Evolutionary conservation across 768 basidiomycete genomes (phyloP), one percentile per base, ranked within the genome.

Genomic region (Lactarius deliciosus): DNA sequence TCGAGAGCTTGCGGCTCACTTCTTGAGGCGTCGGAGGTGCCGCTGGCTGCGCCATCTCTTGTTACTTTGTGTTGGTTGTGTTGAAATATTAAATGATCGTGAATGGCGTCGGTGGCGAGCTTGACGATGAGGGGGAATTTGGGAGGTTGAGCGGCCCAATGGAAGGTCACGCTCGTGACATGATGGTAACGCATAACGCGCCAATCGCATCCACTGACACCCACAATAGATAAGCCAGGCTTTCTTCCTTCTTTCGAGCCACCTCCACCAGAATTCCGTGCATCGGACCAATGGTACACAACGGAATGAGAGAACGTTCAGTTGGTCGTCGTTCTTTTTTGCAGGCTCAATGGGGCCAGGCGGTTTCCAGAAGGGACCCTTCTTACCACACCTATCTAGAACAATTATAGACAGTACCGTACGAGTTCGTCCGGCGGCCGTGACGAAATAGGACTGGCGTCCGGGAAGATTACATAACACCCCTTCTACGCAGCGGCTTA

Each of bases 1-100:
- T 83, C 3, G 91, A 93, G 7, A 96, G 85, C 74, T 94, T 95
- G 70, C 92, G 82, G 65, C 91, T 84, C 20, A 96, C 86, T 79
- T 96, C 94, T 75, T 93, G 92, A 18, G 89, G 87, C 15, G 93
- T 88, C 9, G 92, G 94, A 5, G 92, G 90, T 16, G 89, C 77
- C 20, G 73, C 78, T n/a, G 79, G 68, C 55, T 69, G 62, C 57
- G 62, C 66, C 66, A 67, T 67, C 11, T 34, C 57, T 25, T 5
- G 1, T 41, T 30, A 57, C 28, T n/a, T 34, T 56, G 25, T 3
- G 34, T 45, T 45, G 50, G 8, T 43, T 41, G 40, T 63, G 57
- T 58, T 7, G 56, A 15, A 18, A 20, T 38, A 32, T 63, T 22
- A 54, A 16, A 47, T 41, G n/a, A 34, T 58, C 32, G 36, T 40